Evolutionary conservation across 257 asterid species (phyloP).

Genomic region (Nicotiana tomentosiformis): DNA sequence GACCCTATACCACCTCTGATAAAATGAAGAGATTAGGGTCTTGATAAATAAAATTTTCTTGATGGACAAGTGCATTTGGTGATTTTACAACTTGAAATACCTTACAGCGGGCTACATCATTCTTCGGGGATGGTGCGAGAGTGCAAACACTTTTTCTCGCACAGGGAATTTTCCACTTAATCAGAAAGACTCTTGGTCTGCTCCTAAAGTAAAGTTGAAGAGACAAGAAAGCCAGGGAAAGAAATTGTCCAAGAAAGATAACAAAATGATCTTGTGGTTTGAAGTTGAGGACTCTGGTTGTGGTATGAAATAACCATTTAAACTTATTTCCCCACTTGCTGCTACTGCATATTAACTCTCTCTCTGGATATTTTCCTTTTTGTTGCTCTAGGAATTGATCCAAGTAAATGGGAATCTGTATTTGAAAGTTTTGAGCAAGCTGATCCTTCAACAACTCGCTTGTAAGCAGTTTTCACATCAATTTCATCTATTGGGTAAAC

Average conservation of each 20-base stretch:
- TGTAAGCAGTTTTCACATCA: conserved; percentile 43
- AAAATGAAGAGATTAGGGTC: not conserved
- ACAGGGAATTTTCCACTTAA: conserved; percentile 18
- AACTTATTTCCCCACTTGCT: conserved; percentile 2
- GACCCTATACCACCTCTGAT: not conserved
- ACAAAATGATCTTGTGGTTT: conserved; percentile 66
- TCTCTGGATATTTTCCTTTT: not conserved
- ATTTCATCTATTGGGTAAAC: not conserved
- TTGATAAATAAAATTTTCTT: not conserved
- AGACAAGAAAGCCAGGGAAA: conserved; percentile 35
- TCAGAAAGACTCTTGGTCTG: conserved; percentile 42
- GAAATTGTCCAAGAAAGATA: conserved; percentile 44
- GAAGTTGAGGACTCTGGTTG: conserved; percentile 94
- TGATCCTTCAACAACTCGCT: conserved; percentile 90
- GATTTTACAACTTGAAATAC: conserved; percentile 16
- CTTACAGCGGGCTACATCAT: conserved; percentile 72
- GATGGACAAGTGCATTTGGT: not conserved
- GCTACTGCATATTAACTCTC: not conserved
- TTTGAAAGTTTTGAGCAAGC: conserved; percentile 98
- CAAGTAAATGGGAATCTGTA: conserved; percentile 93
- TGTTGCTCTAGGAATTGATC: conserved; percentile 61
- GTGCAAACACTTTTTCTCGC: conserved; percentile 26
- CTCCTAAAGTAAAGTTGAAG: conserved; percentile 39
- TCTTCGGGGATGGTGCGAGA: conserved; percentile 88
- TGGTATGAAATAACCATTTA: conserved; percentile 44